phyloP scores from a whole-genome alignment of 1,284 basidiomycete genomes.

The Sporisorium sorghi region DNA sequence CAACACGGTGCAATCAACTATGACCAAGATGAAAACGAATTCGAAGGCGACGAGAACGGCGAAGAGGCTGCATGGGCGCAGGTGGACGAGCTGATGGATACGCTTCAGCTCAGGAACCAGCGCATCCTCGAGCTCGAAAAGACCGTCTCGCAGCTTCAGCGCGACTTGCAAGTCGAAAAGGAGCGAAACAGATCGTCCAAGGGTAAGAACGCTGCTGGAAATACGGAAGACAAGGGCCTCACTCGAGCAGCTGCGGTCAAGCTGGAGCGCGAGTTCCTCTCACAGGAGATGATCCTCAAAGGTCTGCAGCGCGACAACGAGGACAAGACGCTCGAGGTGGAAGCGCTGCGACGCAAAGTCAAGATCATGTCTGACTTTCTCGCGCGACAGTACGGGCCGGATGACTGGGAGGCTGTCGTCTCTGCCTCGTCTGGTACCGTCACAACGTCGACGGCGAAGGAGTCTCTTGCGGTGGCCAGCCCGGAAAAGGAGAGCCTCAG shows the following conservation, averaged over 20 bases:
- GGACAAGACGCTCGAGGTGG: slow-evolving; percentile 60
- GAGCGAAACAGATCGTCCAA: slow-evolving; percentile 32
- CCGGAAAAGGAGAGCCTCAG: slow-evolving; percentile 42
- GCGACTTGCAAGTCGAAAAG: slow-evolving; percentile 36
- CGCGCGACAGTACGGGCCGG: slow-evolving; percentile 45
- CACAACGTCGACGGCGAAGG: slow-evolving; percentile 3
- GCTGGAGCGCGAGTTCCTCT: slow-evolving; percentile 59
- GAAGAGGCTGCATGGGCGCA: slow-evolving; percentile 45
- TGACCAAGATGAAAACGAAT: background rate
- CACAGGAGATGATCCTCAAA: slow-evolving; percentile 62
- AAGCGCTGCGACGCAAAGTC: slow-evolving; percentile 46
- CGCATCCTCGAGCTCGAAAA: slow-evolving; percentile 52
- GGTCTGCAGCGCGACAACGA: slow-evolving; percentile 63
- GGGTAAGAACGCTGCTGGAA: background rate
- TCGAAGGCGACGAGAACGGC: slow-evolving; percentile 33
- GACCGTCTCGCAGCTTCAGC: slow-evolving; percentile 31
- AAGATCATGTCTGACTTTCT: slow-evolving; percentile 59
- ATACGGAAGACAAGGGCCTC: slow-evolving; percentile 33
- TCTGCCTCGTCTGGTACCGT: slow-evolving; percentile 19
- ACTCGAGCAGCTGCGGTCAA: slow-evolving; percentile 52
- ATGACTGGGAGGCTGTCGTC: slow-evolving; percentile 58
- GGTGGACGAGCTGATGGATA: slow-evolving; percentile 51
- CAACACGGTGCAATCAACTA: background rate
- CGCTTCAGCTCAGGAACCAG: slow-evolving; percentile 44
- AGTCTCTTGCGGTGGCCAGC: slow-evolving; percentile 10